Base-by-base conservation (phyloP, 225 moss, liverwort and hornwort genomes). In the Sphagnum contortum region DNA sequence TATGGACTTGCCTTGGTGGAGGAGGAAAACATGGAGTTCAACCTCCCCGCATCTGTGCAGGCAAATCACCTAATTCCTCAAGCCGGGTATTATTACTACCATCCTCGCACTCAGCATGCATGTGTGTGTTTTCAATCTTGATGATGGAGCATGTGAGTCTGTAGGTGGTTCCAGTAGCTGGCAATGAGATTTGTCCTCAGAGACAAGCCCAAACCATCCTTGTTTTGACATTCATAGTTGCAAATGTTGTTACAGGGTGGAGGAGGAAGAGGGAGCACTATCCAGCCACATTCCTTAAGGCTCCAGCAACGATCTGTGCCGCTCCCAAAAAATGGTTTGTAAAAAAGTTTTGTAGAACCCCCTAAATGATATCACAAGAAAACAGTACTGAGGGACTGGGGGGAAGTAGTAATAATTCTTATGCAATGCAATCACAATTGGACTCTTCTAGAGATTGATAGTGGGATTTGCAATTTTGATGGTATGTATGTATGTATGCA, bases 1-100 rank as follows among this genome's bases (percentile, higher is more conserved):
- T 84, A 45, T 81, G 84, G 84, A 71, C 81, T 64, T 84, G 84
- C 64, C 75, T 84, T 13, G 75, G 29, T 29, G 29, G 29, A 29
- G 29, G 84, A 49, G 80, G 81, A 49, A 80, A 80, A 64, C 65
- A 70, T 3, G 57, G 59, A 49, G 46, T 76, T 44, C 76, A 76
- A 14, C n/a, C 69, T 48, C 64, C 52, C 44, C 46, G 48, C 4
- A 47, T 70, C 8, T 70, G 47, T 48, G 48, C 70, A 4, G 48
- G 59, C 57, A 67, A 7, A 49, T 7, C 47, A 3, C 48, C 68
- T 57, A 74, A 65, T 57, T 13, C 69, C 8, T 80, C 71, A 60
- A 68, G 70, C 67, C 70, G 78, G 78, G 84, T 84, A 69, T 29
- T 29, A 29, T 29, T 29, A 29, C 29, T 29, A 29, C 29, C 29